These are phyloP conservation scores for Phytophthora pseudosyringae DNA, from an alignment of 352 stramenopile genomes.

Conservation along the genomic window DNA sequence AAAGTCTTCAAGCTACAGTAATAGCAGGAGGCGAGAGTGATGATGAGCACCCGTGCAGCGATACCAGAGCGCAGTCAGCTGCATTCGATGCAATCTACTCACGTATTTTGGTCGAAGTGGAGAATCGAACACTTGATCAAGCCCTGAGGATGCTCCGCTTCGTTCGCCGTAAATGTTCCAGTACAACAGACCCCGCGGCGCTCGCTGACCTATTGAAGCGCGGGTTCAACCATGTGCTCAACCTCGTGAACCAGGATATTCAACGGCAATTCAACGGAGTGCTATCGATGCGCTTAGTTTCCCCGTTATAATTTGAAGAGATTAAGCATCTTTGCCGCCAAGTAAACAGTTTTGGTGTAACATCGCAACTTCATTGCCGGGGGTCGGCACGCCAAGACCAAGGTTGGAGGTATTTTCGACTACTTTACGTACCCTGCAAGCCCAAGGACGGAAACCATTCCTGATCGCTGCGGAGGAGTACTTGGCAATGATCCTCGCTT, in stretches of 20 bases:
- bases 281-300: slow-evolving; percentile 45
- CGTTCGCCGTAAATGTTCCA: slow-evolving; percentile 65
- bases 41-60: neutral
- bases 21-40: slow-evolving; percentile 3
- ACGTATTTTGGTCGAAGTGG: slow-evolving; percentile 74
- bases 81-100: slow-evolving; percentile 82
- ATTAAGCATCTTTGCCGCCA: too few species aligned
- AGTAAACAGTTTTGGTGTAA: too few species aligned
- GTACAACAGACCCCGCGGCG: neutral
- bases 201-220: slow-evolving; percentile 20
- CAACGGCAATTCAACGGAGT: slow-evolving; percentile 50
- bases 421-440: neutral
- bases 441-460: neutral
- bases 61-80: slow-evolving; percentile 13
- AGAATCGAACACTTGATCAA: slow-evolving; percentile 58
- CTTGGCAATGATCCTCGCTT: neutral
- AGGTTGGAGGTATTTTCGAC: neutral
- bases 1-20: slow-evolving; percentile 19
- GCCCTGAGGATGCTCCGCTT: slow-evolving; percentile 76
- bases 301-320: slow-evolving; percentile 37
- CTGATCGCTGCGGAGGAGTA: neutral
- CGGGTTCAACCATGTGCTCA: slow-evolving; percentile 71
- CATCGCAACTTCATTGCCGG: too few species aligned
- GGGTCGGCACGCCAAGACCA: too few species aligned
- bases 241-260: slow-evolving; percentile 68